Base-by-base conservation (phyloP, 2,329 filamentous ascomycete species). In the Aspergillus intermedius region DNA sequence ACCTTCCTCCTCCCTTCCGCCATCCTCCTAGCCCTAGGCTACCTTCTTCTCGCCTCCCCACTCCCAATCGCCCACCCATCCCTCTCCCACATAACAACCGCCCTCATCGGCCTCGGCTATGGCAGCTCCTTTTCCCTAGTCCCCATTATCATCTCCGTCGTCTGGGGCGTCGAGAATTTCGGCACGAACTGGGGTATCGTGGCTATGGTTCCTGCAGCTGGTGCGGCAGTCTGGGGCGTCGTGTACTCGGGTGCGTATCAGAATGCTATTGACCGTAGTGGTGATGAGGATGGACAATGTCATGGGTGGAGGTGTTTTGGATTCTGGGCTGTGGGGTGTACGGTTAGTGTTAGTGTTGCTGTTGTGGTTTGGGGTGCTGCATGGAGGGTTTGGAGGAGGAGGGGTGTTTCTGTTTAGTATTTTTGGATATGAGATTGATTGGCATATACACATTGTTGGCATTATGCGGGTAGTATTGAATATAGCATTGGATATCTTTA, bases 161-260 rank as follows among this genome's bases (percentile, higher is more conserved):
- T 98, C 42, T 98, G 93, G 93, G 93, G 93, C 22, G 90, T 95
- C 0, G 91, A 97, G 74, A 98, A 97, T 66, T 97, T 98, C 65
- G 93, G 89, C 49, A 98, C 93, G 0, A 97, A 98, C 61, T 98
- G 91, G 83, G 93, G 93, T 8, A 91, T 97, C 52, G 83, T 97
- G 6, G 90, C 91, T 39, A 93, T 94, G 76, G 84, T 91, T 49
- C 93, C 93, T 2, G 93, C 93, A 0, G 71, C 87, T 0, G 93
- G 91, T 0, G 90, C 91, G 0, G 89, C 89, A 0, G 78, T 95
- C 28, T 98, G 91, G 90, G 89, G 91, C 0, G 68, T 93, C 0
- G 74, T 96, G n/a, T 98, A 97, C 66, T 88, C 87, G 43, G 58
- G 51, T 25, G 64, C 59, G 17, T 71, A 72, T 48, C 68, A 71